Evolutionary conservation across 2,329 filamentous ascomycete genomes (phyloP), one percentile per base, ranked within the genome.

Genomic region (Fusarium verrucosum): DNA sequence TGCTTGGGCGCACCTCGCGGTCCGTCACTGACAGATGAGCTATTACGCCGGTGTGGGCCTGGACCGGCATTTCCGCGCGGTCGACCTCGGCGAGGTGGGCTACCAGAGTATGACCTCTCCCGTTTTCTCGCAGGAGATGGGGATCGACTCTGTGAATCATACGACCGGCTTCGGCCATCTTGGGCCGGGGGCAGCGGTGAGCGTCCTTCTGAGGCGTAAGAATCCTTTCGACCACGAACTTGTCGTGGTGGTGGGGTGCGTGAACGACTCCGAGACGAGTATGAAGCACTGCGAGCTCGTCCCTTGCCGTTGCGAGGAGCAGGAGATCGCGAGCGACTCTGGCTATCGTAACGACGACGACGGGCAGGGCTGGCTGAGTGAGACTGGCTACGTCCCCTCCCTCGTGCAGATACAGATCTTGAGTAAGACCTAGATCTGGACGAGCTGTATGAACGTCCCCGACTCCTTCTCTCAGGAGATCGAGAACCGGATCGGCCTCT

Each of bases 341-440:
- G 68, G 52, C 66, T 72, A 42, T 50, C 53, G 16, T 69, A 61
- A 19, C 72, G 70, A 14, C 60, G 63, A 46, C 54, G 66, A 45
- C 72, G 64, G 14, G 74, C 71, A 17, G 75, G 76, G 33, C 71
- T 75, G 23, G 67, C 69, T 10, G 76, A 77, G 49, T 70, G 66
- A 4, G 75, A 75, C 22, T 51, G 66, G 36, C 66, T 67, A 6
- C 61, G 58, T 10, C 53, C 64, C 19, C 72, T 65, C 19, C 60
- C 58, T 20, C 70, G 58, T 17, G 61, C 63, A 17, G 74, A 74
- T 4, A 76, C 76, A 41, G 81, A 83, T 13, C 76, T 73, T 4
- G 81, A 81, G 26, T 80, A 82, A 13, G 82, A 82, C 41, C 80
- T 76, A 10, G 83, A 84, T 36, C 78, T 75, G 16, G 71, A 73